Percentiles rank a stretch among this genome's conserved stretches.
phyloP scores from a whole-genome alignment of 768 basidiomycete genomes.

The Kwoniella dendrophila region DNA sequence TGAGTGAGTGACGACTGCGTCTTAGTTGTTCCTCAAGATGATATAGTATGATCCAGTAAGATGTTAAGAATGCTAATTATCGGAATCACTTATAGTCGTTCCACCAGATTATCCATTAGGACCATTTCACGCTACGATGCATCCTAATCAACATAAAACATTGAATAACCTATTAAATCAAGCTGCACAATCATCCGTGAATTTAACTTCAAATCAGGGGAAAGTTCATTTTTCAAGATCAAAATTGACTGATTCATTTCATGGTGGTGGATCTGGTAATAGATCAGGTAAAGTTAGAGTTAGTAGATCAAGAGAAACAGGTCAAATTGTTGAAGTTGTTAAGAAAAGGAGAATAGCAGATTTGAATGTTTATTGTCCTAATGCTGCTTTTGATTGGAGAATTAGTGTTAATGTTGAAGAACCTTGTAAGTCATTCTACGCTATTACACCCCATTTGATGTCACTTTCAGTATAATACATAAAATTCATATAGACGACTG shows the following conservation, averaged over 20 bases:
- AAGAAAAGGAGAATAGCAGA: constrained; percentile 82
- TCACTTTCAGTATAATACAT: no score
- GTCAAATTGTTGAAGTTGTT: constrained; percentile 67
- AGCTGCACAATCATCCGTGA: constrained; percentile 62
- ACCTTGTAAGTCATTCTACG: constrained; percentile 64
- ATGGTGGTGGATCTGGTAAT: constrained; percentile 54
- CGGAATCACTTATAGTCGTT: constrained; percentile 63
- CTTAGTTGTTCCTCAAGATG: not conserved
- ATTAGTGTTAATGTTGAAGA: constrained; percentile 90
- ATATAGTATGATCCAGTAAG: not conserved
- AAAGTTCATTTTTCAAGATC: constrained; percentile 76
- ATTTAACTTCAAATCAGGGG: constrained; percentile 57
- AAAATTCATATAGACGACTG: not conserved
- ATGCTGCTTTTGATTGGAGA: constrained; percentile 82
- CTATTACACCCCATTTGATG: not conserved
- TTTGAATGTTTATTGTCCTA: constrained; percentile 83
- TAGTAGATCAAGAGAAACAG: constrained; percentile 76
- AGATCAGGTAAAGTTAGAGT: constrained; percentile 73
- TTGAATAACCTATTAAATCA: constrained; percentile 86
- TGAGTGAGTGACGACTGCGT: constrained; percentile 34
- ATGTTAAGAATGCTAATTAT: no score
- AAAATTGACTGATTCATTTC: constrained; percentile 78
- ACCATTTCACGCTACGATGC: constrained; percentile 91
- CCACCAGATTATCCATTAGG: constrained; percentile 65
- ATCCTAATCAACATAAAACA: constrained; percentile 77